A percentile compares a stretch with the other conserved stretches of the same genome.
phyloP scores from a whole-genome alignment of 1,284 basidiomycete genomes.

The Cystobasidium slooffiae region DNA sequence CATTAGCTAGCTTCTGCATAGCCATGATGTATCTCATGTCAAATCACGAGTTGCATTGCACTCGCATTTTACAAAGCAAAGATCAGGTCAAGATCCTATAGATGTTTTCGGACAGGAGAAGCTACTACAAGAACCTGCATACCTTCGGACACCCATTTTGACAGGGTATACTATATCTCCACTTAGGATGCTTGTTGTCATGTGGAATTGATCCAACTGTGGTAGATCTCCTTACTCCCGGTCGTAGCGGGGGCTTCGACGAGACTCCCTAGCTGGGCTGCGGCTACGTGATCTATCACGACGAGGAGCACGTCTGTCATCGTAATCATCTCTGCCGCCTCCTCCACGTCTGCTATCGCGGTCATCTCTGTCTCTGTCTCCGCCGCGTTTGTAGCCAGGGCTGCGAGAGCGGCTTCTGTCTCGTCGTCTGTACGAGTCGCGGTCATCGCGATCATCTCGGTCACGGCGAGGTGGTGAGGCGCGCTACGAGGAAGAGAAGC shows the following conservation, averaged over 20 bases:
- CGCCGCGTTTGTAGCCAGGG: slow-evolving; percentile 19
- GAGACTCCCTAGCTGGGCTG: slow-evolving; percentile 26
- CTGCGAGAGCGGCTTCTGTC: slow-evolving; percentile 38
- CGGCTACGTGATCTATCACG: slow-evolving; percentile 26
- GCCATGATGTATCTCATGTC: too few relatives aligned
- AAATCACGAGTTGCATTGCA: too few relatives aligned
- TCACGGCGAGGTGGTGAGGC: slow-evolving; percentile 40
- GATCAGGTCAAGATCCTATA: not conserved
- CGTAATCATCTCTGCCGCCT: slow-evolving; percentile 19
- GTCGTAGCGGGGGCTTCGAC: slow-evolving; percentile 41
- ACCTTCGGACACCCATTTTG: too few relatives aligned
- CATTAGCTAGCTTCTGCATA: too few relatives aligned
- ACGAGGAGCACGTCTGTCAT: slow-evolving; percentile 19
- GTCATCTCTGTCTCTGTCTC: slow-evolving; percentile 23
- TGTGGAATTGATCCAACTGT: not conserved
- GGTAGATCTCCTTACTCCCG: slow-evolving; percentile 17
- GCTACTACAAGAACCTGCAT: too few relatives aligned
- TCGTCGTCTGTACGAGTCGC: slow-evolving; percentile 35
- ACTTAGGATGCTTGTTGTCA: too few relatives aligned
- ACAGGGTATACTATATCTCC: too few relatives aligned
- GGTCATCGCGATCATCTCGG: slow-evolving; percentile 29
- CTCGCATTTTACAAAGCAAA: not conserved
- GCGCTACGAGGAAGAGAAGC: slow-evolving; percentile 19
- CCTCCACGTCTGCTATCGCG: slow-evolving; percentile 30
- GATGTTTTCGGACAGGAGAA: too few relatives aligned